Evolutionary conservation across 108 stramenopile genomes (phyloP).

Genomic region (Cyclotella kingstonii): DNA sequence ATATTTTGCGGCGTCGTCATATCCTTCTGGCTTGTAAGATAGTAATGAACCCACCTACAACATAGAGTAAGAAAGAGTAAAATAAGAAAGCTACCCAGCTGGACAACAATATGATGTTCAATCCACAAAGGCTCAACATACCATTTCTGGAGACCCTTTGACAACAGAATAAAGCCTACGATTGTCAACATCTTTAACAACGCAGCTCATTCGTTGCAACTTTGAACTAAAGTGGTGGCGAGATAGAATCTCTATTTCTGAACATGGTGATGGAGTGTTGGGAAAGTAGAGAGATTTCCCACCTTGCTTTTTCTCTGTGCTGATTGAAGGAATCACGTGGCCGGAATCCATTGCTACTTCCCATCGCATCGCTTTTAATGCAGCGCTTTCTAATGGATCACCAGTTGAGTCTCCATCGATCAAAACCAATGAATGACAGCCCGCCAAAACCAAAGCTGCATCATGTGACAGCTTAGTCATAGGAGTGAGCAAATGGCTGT

Average conservation of each 20-base stretch:
- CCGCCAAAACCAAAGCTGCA: conserved; percentile 80
- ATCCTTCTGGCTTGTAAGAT: conserved; percentile 59
- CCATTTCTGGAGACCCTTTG: conserved; percentile 96
- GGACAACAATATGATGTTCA: too few relatives aligned
- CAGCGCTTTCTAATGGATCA: conserved; percentile 88
- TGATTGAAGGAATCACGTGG: conserved; percentile 52
- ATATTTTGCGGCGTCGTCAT: conserved; percentile 67
- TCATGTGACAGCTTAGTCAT: conserved; percentile 69
- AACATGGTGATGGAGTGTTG: conserved; percentile 20
- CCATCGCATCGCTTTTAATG: conserved; percentile 86
- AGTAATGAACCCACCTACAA: conserved; percentile 67
- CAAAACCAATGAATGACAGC: conserved; percentile 88
- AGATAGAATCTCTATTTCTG: conserved; percentile 72
- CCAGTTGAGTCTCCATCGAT: conserved; percentile 88
- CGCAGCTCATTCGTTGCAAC: conserved; percentile 96
- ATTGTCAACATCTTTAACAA: conserved; percentile 55
- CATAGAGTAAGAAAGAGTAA: background rate
- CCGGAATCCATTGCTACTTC: conserved; percentile 52
- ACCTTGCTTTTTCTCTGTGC: conserved; percentile 58
- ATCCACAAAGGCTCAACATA: background rate
- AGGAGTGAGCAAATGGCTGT: conserved; percentile 56
- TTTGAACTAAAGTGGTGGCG: conserved; percentile 97
- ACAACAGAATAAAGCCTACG: conserved; percentile 74
- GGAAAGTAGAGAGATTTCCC: conserved; percentile 47
- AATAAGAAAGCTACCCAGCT: too few relatives aligned